Base-by-base conservation (phyloP, 2,329 filamentous ascomycete genomes). In the Exophiala alcalophila region DNA sequence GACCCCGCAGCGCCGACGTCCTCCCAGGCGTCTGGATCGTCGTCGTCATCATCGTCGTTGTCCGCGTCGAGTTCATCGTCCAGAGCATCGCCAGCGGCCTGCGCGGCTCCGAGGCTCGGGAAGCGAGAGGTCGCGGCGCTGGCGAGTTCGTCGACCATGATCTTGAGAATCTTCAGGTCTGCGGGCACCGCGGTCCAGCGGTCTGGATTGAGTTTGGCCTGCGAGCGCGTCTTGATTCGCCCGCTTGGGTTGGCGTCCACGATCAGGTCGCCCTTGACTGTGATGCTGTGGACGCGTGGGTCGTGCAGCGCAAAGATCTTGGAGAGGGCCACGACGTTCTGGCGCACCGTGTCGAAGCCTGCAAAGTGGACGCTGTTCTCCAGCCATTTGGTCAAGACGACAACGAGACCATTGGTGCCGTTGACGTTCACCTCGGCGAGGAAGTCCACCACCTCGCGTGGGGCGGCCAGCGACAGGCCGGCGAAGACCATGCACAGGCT, bases 311-410 rank as follows among this genome's bases (percentile, higher is more conserved):
- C 83, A 64, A 92, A 97, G 2, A 98, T 72, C 61, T 94, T 95
- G 0, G 89, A 90, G 2, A 98, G 76, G 4, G 92, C 92, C 56
- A 95, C 91, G 46, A 96, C 87, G 60, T 97, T 98, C 65, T 96
- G 88, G 56, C 90, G 80, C 57, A 97, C 97, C 65, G 96, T 91
- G 58, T 97, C 90, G 57, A 96, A 98, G 9, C 92, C 92, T n/a
- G 89, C 89, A 67, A 98, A 98, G 65, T 85, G 94, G 65, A 94
- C 79, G 3, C 89, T 95, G 65, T 97, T 95, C 69, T 97, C 92
- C 1, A 98, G 73, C 92, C 92, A 98, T 67, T 97, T 96, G 66
- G 82, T 77, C 54, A 97, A 70, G 3, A 98, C 92, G 16, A 96
- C 82, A 52, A 90, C 80, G 5, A 98, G 70, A n/a, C 90, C 92